Evolutionary conservation across 2,329 filamentous ascomycete genomes (phyloP), one percentile per base, ranked within the genome.

Genomic region (Nigrospora sphaerica): DNA sequence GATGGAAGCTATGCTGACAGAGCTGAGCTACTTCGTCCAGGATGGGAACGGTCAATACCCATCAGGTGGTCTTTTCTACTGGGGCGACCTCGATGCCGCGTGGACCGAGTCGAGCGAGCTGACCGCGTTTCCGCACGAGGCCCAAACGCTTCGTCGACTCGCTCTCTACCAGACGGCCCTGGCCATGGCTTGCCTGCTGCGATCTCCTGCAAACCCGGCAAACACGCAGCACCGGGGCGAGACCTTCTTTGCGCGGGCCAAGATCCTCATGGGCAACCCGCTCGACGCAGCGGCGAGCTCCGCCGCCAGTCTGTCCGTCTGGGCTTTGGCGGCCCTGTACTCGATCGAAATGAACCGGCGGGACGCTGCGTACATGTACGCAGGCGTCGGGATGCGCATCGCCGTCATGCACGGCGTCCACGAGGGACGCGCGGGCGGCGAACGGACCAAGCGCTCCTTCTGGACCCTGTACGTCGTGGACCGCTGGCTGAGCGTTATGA

Each of bases 381-480:
- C 75, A 28, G 66, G 67, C 37, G 65, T 68, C 13, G 73, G 72
- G 28, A 73, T 74, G 62, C 68, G 71, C 37, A 67, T 74, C 32
- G 68, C 69, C 39, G 65, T 75, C 40, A 70, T 71, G 61, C 68
- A 72, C 32, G 74, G 74, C n/a, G 62, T 71, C 1, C 70, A 76
- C 50, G 59, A 66, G 13, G 71, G 70, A 4, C 66, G 62, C 52
- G 55, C 56, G 4, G 58, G 65, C 3, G 65, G 73, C 37, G 73
- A 76, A 52, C 56, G 57, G 18, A 67, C 65, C 2, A 74, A 71
- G 51, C 61, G 74, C 33, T 62, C 71, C 6, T 76, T 77, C 46
- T 77, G 74, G 74, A 77, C 73, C 0, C 61, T 76, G 2, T 77
- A 74, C 46, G 64, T 72, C n/a, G 56, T 77, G 13, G 73, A 77